Evolutionary conservation across 306 rosid genomes (phyloP).

Genomic region (Sophora flavescens): DNA sequence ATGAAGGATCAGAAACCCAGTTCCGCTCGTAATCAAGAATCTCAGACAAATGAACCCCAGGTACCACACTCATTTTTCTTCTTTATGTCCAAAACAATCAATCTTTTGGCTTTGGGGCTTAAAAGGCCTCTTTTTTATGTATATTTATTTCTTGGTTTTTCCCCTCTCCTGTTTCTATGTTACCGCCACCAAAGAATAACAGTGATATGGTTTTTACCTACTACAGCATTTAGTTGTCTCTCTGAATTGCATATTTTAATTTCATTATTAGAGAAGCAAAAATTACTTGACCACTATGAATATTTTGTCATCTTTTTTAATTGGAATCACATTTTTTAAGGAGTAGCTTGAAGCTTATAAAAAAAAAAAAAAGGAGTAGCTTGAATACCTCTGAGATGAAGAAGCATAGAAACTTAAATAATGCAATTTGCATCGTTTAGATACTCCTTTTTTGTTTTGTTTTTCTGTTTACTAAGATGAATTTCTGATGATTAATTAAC

Average conservation of each 20-base stretch:
- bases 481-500: slow-evolving; percentile 43
- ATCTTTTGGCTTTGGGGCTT: slow-evolving; percentile 14
- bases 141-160: no score
- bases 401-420: background rate
- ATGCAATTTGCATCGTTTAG: background rate
- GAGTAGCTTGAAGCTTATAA: no score
- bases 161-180: background rate
- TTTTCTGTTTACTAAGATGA: slow-evolving; percentile 14
- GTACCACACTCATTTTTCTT: slow-evolving; percentile 32
- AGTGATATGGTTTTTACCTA: background rate
- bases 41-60: slow-evolving; percentile 37
- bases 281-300: background rate
- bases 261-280: slow-evolving; percentile 6
- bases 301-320: background rate
- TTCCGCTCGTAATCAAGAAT: slow-evolving; percentile 44
- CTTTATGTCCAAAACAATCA: slow-evolving; percentile 2
- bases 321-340: background rate
- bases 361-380: no score
- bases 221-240: background rate
- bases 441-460: background rate
- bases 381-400: background rate
- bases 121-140: background rate
- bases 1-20: slow-evolving; percentile 41
- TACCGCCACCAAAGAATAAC: background rate
- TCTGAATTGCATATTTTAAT: background rate